Evolutionary conservation across 441 rosid species (phyloP), one percentile per base, ranked within the genome.

Genomic region (California macrophylla): DNA sequence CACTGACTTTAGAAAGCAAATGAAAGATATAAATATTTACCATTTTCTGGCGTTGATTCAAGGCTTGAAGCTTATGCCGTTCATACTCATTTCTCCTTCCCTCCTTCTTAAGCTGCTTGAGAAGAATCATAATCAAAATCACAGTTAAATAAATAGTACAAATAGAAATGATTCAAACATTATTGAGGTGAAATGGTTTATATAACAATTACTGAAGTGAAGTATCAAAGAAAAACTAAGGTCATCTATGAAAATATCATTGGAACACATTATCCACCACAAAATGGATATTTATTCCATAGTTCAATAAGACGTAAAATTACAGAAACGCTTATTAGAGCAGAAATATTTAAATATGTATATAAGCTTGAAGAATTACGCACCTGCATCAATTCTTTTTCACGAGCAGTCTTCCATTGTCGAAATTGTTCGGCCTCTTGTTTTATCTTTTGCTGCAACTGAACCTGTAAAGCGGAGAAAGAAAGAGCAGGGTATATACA

Each of bases 371-470:
- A 62, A 36, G 68, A 60, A 62, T 63, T 13, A 69, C 66, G 29
- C 38, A 85, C 93, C 84, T 88, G 89, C 72, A 86, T 77, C 71
- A 88, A 72, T 80, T 88, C 93, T 72, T 88, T 88, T 52, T 88
- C 89, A 58, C 84, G 82, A 70, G 82, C 83, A 74, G 90, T 84
- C 82, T 83, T 88, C 93, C 89, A 86, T 1, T 85, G 89, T 18
- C 93, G 89, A 77, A 88, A 86, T 68, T 86, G 93, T 72, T 88
- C 93, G 10, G 89, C 84, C 76, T 88, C 93, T 68, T 86, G 90
- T 77, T 86, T 86, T 79, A 86, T 86, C 76, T 82, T 86, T 68
- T 85, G 86, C 71, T 85, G 93, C 66, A 88, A 78, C 72, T 88
- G 90, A 83, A 88, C 90, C 93, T 88, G 38, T 21, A 81, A 64